These are phyloP conservation scores for Iodosphaeria phyllophila DNA, from an alignment of 2,329 filamentous ascomycete genomes.

Conservation along the genomic window DNA sequence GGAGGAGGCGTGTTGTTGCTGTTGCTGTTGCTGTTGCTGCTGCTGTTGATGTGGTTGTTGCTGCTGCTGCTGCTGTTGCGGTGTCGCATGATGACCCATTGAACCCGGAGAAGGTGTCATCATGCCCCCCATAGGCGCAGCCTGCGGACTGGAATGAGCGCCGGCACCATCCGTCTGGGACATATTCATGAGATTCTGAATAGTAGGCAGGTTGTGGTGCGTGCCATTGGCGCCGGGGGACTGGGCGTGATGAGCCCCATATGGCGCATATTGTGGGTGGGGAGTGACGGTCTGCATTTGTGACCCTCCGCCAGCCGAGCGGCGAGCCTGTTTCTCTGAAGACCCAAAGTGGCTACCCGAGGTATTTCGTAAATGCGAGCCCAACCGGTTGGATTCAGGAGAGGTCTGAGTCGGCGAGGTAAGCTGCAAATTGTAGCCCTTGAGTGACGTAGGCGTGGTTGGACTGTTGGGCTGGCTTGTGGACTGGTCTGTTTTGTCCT, in stretches of 20 bases:
- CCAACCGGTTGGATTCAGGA: conserved; percentile 6
- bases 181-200: conserved; percentile 67
- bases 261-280: no score
- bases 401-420: conserved; percentile 14
- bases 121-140: no score
- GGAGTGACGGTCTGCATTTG: conserved; percentile 13
- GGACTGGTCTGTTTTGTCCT: conserved; percentile 55
- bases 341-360: conserved; percentile 4
- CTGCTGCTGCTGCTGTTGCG: conserved; percentile 13
- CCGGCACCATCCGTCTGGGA: conserved; percentile 26
- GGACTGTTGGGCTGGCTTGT: conserved; percentile 46
- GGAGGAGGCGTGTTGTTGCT: conserved; percentile 14
- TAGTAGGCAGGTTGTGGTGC: conserved; percentile 56
- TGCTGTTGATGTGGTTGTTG: conserved; percentile 7
- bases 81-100: no score
- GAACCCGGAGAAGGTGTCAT: no score
- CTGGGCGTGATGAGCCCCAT: conserved; percentile 22
- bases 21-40: conserved; percentile 12
- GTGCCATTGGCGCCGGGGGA: conserved; percentile 11
- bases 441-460: conserved; percentile 33
- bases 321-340: conserved; percentile 9
- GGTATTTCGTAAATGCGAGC: conserved; percentile 3
- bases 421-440: conserved; percentile 23
- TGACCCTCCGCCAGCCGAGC: conserved; percentile 12
- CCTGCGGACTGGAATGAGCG: no score